phyloP scores from a whole-genome alignment of 2,329 filamentous ascomycete genomes.

The Lomentospora prolificans region DNA sequence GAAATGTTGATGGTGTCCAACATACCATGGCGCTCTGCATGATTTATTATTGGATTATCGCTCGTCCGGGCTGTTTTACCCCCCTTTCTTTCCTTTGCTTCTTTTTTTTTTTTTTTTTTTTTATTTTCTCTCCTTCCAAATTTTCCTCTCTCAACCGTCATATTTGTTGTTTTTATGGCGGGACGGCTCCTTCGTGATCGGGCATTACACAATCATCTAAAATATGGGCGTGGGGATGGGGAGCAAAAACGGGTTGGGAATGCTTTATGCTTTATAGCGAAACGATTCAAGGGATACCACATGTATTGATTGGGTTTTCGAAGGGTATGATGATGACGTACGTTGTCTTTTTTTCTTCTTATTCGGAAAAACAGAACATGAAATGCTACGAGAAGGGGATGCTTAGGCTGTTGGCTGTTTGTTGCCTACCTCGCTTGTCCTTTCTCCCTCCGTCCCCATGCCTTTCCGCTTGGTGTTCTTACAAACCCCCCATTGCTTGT shows the following conservation, averaged over 20 bases:
- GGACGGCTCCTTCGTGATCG: not conserved
- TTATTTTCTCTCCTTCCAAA: not conserved
- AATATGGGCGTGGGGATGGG: not conserved
- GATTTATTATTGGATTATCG: no score
- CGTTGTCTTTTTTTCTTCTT: conserved; percentile 1
- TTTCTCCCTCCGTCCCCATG: no score
- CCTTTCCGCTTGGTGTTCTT: no score
- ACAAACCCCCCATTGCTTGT: no score
- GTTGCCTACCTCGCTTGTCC: not conserved
- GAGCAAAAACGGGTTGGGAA: not conserved
- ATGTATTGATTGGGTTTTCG: not conserved
- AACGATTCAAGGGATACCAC: not conserved
- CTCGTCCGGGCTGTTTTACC: no score
- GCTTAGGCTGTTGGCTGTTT: not conserved
- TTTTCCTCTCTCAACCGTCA: not conserved
- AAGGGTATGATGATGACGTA: not conserved
- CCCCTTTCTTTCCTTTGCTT: not conserved
- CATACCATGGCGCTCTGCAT: not conserved
- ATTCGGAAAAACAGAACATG: not conserved
- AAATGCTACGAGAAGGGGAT: not conserved
- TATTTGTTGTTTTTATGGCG: not conserved
- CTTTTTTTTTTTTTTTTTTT: not conserved
- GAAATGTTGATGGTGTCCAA: not conserved
- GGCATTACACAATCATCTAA: not conserved
- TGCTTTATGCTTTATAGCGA: not conserved